A percentile compares a stretch with the other conserved stretches of the same genome.
phyloP scores from a whole-genome alignment of 2,329 filamentous ascomycete genomes.

The Mycocentrospora acerina region DNA sequence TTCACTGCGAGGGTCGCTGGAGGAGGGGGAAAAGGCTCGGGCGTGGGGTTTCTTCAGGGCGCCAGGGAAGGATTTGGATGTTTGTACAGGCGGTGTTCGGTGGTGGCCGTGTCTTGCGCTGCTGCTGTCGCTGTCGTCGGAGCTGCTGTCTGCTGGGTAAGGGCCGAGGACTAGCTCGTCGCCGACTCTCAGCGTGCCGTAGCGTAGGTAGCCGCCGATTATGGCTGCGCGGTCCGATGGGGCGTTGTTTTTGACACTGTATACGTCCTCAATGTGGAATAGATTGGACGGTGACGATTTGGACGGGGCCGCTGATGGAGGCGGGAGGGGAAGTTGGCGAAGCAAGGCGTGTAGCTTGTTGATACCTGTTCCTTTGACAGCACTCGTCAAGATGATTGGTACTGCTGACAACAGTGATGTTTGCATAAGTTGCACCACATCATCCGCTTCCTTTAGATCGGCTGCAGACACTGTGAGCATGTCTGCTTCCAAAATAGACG shows the following conservation, averaged over 20 bases:
- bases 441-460: constrained; percentile 61
- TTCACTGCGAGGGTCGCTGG: constrained; percentile 41
- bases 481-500: constrained; percentile 35
- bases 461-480: constrained; percentile 58
- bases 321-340: constrained; percentile 68
- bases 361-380: constrained; percentile 81
- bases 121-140: constrained; percentile 42
- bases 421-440: constrained; percentile 55
- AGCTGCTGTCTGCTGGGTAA: constrained; percentile 44
- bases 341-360: constrained; percentile 80
- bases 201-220: constrained; percentile 80
- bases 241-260: constrained; percentile 58
- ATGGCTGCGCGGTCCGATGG: constrained; percentile 53
- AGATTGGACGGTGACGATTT: constrained; percentile 56
- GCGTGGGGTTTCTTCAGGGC: constrained; percentile 38
- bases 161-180: constrained; percentile 79
- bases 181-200: constrained; percentile 74
- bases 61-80: constrained; percentile 52
- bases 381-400: constrained; percentile 85
- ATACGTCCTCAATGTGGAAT: constrained; percentile 91
- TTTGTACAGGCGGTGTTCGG: constrained; percentile 34
- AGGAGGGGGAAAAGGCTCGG: constrained; percentile 5
- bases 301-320: constrained; percentile 39
- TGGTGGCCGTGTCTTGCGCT: constrained; percentile 22
- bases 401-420: constrained; percentile 57